Conservation (phyloP, 2,329 filamentous ascomycete species). For the Scopulariopsis brevicaulis region DNA sequence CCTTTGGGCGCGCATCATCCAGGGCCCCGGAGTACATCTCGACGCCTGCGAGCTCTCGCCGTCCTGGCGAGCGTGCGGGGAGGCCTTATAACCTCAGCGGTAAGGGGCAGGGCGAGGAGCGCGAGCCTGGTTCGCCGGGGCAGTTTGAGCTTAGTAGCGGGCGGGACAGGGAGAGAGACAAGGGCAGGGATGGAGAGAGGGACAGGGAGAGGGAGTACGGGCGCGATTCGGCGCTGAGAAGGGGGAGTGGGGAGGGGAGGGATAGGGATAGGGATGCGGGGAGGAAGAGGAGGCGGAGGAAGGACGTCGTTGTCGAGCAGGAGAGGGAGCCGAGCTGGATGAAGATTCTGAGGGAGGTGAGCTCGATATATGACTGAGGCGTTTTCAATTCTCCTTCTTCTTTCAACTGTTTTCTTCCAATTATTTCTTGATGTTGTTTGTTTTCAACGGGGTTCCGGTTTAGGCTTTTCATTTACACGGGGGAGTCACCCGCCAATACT, state of each 20-base stretch:
- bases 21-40: background rate
- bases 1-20: background rate
- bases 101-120: background rate
- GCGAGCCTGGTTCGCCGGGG: background rate
- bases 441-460: background rate
- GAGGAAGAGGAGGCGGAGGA: background rate
- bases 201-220: background rate
- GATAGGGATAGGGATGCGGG: background rate
- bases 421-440: background rate
- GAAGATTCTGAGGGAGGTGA: background rate
- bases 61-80: background rate
- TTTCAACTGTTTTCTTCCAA: no score
- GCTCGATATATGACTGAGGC: background rate
- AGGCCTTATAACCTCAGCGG: background rate
- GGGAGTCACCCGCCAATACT: no score
- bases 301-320: background rate
- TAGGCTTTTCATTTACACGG: no score
- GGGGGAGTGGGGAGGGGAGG: background rate
- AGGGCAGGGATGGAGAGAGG: background rate
- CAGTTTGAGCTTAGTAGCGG: background rate
- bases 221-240: background rate
- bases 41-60: background rate
- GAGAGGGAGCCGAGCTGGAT: background rate
- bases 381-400: background rate
- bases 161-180: background rate